These are phyloP conservation scores for Tricholoma hemisulphureum DNA, from an alignment of 768 basidiomycete genomes.

Conservation along the genomic window DNA sequence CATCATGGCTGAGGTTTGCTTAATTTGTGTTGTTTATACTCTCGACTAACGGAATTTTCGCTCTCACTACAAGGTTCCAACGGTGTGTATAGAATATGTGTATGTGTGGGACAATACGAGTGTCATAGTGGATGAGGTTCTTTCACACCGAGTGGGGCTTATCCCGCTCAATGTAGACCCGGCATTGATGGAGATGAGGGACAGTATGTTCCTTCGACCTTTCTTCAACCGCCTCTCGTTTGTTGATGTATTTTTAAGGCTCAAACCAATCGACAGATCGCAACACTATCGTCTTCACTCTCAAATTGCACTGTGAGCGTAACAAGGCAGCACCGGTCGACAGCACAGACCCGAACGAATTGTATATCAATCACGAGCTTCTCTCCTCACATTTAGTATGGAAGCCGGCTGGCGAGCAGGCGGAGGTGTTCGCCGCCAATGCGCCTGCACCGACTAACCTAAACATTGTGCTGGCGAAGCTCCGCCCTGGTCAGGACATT, in stretches of 20 bases:
- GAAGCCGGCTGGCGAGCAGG: slow-evolving; percentile 83
- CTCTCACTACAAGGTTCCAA: slow-evolving; percentile 65
- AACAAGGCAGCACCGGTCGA: slow-evolving; percentile 53
- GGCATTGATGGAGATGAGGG: slow-evolving; percentile 57
- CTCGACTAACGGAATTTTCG: slow-evolving; percentile 1
- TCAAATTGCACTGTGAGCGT: slow-evolving; percentile 67
- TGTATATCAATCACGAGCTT: slow-evolving; percentile 73
- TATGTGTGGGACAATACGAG: slow-evolving; percentile 95
- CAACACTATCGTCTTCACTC: slow-evolving; percentile 87
- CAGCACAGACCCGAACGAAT: slow-evolving; percentile 52
- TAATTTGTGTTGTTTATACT: background rate
- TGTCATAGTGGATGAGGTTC: slow-evolving; percentile 90
- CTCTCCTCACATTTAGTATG: slow-evolving; percentile 68
- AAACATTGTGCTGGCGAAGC: slow-evolving; percentile 87
- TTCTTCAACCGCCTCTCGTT: background rate
- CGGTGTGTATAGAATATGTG: slow-evolving; percentile 85
- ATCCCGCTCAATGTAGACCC: slow-evolving; percentile 90
- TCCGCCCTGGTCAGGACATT: slow-evolving; percentile 87
- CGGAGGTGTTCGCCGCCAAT: slow-evolving; percentile 47
- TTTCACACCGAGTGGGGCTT: slow-evolving; percentile 89
- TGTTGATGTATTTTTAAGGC: slow-evolving; percentile 20
- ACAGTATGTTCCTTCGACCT: slow-evolving; percentile 28
- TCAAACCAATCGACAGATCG: slow-evolving; percentile 71
- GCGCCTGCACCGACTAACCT: slow-evolving; percentile 68
- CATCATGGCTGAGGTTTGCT: slow-evolving; percentile 85